These are phyloP conservation scores for Vachellia collinsii DNA, from an alignment of 306 rosid genomes.

Conservation along the genomic window DNA sequence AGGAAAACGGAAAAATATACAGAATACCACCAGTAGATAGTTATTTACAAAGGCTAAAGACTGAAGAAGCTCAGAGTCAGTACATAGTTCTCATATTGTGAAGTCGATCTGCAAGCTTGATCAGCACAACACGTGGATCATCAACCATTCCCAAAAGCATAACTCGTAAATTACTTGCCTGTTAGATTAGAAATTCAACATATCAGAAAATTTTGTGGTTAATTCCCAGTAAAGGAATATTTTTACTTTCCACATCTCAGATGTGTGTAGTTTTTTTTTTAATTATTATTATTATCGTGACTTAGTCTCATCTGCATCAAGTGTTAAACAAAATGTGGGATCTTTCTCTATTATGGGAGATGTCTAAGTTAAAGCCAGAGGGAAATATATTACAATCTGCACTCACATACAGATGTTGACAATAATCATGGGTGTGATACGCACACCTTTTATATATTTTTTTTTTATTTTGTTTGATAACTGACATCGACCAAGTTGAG, in stretches of 20 bases:
- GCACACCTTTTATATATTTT: neutral
- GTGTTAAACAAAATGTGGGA: conserved; percentile 10
- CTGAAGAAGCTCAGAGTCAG: conserved; percentile 39
- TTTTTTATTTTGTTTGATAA: neutral
- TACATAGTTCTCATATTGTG: conserved; percentile 99
- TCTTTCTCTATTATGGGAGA: conserved; percentile 25
- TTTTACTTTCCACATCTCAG: conserved; percentile 33
- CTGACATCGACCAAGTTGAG: conserved; percentile 7
- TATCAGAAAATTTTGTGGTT: conserved; percentile 43
- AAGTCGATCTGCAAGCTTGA: conserved; percentile 99
- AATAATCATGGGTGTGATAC: conserved; percentile 10
- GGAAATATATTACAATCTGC: conserved; percentile 23
- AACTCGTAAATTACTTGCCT: conserved; percentile 90
- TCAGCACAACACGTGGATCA: conserved; percentile 96
- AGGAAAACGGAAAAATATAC: conserved; percentile 15
- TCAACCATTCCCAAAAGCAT: conserved; percentile 99
- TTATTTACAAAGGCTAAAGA: conserved; percentile 9
- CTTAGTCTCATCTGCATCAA: conserved; percentile 28
- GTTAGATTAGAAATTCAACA: conserved; percentile 48
- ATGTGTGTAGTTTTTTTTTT: neutral
- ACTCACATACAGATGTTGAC: conserved; percentile 22
- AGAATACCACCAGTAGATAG: conserved; percentile 27
- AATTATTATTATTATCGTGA: conserved; percentile 31
- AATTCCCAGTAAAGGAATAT: conserved; percentile 27
- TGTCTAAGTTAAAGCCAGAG: conserved; percentile 28